phyloP scores from a whole-genome alignment of 73 alveolate genomes.

The Paraurostyla sp. region DNA sequence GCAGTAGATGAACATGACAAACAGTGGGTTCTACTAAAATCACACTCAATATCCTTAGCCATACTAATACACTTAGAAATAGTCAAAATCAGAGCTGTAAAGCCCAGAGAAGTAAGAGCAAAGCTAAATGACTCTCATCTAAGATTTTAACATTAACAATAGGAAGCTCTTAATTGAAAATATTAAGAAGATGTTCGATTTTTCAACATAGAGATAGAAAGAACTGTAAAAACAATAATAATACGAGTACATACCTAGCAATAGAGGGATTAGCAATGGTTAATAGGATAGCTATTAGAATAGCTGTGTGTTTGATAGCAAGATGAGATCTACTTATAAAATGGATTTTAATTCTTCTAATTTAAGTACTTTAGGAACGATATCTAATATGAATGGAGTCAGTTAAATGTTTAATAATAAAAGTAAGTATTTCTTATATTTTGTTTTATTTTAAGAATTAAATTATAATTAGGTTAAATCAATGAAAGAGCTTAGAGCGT shows the following conservation, averaged over 20 bases:
- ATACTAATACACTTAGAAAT: background rate
- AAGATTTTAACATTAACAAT: conserved; percentile 6
- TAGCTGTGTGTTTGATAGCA: no score
- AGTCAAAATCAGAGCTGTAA: background rate
- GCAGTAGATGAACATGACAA: background rate
- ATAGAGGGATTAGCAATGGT: no score
- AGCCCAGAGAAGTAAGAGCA: background rate
- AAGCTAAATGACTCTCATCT: background rate
- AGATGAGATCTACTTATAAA: no score
- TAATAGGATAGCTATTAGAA: no score
- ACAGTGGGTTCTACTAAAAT: no score
- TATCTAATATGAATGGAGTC: no score
- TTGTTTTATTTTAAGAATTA: no score
- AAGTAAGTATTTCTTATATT: no score
- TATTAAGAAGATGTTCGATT: background rate
- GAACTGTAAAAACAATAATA: background rate
- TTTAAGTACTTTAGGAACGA: no score
- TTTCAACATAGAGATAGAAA: background rate
- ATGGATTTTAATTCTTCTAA: no score
- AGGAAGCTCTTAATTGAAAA: conserved; percentile 4
- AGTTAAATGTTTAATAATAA: no score
- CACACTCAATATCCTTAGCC: background rate
- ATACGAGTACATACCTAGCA: no score
- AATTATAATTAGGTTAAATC: background rate
- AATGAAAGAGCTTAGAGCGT: background rate